phyloP scores from a whole-genome alignment of 2,329 filamentous ascomycete genomes.

The Ilyonectria sp. region DNA sequence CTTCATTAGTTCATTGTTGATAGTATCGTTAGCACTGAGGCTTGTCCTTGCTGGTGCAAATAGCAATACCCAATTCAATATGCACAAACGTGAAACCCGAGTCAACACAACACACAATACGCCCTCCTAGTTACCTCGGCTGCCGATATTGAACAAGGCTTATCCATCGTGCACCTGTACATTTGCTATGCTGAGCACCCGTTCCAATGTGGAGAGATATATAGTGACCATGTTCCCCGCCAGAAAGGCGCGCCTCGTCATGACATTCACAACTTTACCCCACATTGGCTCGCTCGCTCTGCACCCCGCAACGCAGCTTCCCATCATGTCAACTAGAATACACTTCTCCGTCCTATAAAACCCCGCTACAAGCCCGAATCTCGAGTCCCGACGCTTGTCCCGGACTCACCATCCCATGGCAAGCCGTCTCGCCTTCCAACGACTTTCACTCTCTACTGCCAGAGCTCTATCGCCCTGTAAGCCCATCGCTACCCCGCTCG shows the following conservation, averaged over 20 bases:
- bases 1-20: too few species aligned
- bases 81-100: too few species aligned
- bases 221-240: conserved; percentile 7
- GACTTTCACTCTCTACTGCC: conserved; percentile 27
- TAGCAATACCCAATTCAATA: too few species aligned
- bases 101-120: too few species aligned
- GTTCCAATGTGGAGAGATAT: neutral
- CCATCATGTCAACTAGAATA: neutral
- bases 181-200: neutral
- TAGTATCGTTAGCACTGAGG: too few species aligned
- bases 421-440: conserved; percentile 21
- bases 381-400: neutral
- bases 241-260: conserved; percentile 17
- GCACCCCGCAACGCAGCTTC: neutral
- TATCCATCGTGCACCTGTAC: neutral
- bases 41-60: too few species aligned
- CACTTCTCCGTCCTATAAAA: neutral
- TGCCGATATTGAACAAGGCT: neutral
- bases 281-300: conserved; percentile 1
- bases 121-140: neutral
- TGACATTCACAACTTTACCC: neutral
- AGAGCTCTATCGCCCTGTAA: conserved; percentile 15
- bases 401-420: conserved; percentile 6
- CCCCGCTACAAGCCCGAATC: neutral
- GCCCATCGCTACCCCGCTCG: conserved; percentile 9